Conservation (phyloP, 495 filamentous ascomycete genomes). For the Wilcoxina mikolae region DNA sequence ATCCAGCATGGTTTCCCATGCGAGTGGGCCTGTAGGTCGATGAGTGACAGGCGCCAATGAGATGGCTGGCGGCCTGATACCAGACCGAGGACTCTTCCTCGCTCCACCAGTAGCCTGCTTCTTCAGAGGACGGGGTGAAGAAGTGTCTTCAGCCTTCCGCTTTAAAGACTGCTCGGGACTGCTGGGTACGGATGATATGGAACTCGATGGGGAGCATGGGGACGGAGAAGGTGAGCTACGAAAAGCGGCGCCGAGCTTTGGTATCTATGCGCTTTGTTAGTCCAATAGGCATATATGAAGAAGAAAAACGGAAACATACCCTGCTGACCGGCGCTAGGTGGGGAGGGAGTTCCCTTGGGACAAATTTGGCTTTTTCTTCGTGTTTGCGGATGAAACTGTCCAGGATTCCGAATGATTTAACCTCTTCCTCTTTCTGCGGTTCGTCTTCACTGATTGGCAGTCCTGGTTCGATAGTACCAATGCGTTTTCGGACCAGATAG, state of each 20-base stretch:
- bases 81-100: not conserved
- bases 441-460: too few species aligned
- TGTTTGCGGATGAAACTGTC: constrained; percentile 4
- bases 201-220: not conserved
- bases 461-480: not conserved
- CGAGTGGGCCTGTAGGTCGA: not conserved
- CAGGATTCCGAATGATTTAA: not conserved
- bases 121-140: not conserved
- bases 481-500: not conserved
- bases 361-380: constrained; percentile 1
- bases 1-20: constrained; percentile 3
- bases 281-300: not conserved
- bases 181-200: not conserved
- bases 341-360: not conserved
- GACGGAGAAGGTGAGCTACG: not conserved
- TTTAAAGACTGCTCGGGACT: not conserved
- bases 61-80: not conserved
- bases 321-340: not conserved
- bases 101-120: not conserved
- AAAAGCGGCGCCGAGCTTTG: not conserved
- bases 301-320: constrained; percentile 1
- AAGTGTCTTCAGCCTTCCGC: not conserved
- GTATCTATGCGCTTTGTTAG: not conserved
- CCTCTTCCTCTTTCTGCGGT: too few species aligned
- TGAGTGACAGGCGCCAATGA: not conserved